Conservation (phyloP, 768 basidiomycete genomes). For the Lentinula detonsa region DNA sequence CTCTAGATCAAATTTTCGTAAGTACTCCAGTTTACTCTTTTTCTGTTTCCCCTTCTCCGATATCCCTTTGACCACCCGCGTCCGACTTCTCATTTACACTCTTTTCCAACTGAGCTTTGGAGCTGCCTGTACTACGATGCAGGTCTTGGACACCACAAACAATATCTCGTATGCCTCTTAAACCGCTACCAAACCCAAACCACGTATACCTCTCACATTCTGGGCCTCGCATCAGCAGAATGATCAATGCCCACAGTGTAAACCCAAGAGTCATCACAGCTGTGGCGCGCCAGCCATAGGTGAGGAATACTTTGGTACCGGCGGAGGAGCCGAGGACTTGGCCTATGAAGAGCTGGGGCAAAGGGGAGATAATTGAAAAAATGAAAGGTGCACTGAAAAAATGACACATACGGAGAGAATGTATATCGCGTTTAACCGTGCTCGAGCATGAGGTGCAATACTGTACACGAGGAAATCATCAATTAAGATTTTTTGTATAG, state of each 20-base stretch:
- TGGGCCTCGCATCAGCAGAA: slow-evolving; percentile 47
- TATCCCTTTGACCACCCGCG: too few species aligned
- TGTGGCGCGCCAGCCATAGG: slow-evolving; percentile 45
- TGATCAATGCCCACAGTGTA: slow-evolving; percentile 31
- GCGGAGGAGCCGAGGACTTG: slow-evolving; percentile 58
- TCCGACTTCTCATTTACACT: too few species aligned
- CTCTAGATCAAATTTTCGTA: too few species aligned
- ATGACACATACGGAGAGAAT: slow-evolving; percentile 21
- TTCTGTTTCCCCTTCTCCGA: too few species aligned
- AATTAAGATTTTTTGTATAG: not conserved
- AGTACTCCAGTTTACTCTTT: too few species aligned
- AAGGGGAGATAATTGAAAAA: slow-evolving; percentile 12
- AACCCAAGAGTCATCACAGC: slow-evolving; percentile 40
- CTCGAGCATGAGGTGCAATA: slow-evolving; percentile 2
- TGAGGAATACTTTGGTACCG: slow-evolving; percentile 44
- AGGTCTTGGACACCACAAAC: too few species aligned
- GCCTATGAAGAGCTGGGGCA: slow-evolving; percentile 40
- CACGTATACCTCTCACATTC: slow-evolving; percentile 27
- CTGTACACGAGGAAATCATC: not conserved
- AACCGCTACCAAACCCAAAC: slow-evolving; percentile 30
- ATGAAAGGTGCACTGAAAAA: not conserved
- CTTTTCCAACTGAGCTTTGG: too few species aligned
- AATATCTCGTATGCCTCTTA: not conserved
- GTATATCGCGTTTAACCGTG: slow-evolving; percentile 48
- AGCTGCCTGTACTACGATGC: too few species aligned